These are phyloP conservation scores for Stentor coeruleus DNA, from an alignment of 73 alveolate genomes.

Conservation along the genomic window DNA sequence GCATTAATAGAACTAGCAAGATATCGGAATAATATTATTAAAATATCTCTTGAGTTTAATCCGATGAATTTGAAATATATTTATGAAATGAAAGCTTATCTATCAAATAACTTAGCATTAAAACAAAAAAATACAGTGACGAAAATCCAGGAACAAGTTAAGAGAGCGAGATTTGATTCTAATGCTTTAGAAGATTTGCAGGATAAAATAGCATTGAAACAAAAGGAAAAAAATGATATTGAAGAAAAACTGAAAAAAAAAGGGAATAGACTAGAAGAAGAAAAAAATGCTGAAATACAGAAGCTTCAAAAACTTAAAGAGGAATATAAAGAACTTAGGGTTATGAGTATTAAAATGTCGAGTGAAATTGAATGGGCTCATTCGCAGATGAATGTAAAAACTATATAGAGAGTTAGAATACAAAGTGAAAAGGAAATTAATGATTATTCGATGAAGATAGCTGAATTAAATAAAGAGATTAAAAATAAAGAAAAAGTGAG, in stretches of 20 bases:
- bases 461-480: no score
- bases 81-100: not conserved
- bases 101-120: no score
- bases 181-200: not conserved
- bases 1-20: not conserved
- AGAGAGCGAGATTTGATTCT: not conserved
- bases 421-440: no score
- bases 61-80: not conserved
- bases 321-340: no score
- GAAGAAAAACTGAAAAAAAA: no score
- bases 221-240: not conserved
- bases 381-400: no score
- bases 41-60: not conserved
- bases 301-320: not conserved
- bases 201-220: not conserved
- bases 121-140: not conserved
- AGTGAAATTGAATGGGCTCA: no score
- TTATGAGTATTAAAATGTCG: no score
- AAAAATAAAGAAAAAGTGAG: no score
- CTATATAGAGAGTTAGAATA: no score
- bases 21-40: not conserved
- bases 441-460: no score
- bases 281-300: not conserved
- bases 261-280: not conserved
- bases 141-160: no score